Percentiles rank a stretch among this genome's conserved stretches.
These are phyloP conservation scores for Trichoderma lentiforme DNA, from an alignment of 2,329 filamentous ascomycete species.

Conservation along the genomic window DNA sequence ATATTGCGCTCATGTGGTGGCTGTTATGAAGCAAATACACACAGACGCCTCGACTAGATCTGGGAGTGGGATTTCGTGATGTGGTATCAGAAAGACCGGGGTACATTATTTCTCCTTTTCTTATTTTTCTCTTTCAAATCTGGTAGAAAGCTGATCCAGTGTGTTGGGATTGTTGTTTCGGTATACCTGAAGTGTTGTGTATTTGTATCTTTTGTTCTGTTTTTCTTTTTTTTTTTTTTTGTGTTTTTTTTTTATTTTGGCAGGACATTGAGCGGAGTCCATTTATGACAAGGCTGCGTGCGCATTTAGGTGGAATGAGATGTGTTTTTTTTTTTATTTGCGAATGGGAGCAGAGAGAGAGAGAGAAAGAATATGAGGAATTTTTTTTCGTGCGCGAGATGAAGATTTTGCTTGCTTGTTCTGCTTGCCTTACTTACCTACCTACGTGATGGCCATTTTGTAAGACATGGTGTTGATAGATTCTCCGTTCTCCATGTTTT, in stretches of 20 bases:
- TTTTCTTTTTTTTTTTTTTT: background rate
- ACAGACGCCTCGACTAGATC: constrained; percentile 14
- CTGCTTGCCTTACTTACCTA: background rate
- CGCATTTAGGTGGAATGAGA: background rate
- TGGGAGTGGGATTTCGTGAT: constrained; percentile 18
- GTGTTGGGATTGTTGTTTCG: constrained; percentile 16
- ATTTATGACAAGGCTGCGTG: constrained; percentile 6
- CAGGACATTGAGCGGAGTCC: constrained; percentile 14
- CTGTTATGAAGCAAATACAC: constrained; percentile 16
- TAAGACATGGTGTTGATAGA: background rate
- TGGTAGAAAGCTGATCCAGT: constrained; percentile 10
- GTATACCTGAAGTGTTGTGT: constrained; percentile 17
- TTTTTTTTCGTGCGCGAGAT: background rate
- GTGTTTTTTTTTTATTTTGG: constrained; percentile 6
- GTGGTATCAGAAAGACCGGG: constrained; percentile 9
- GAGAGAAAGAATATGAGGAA: background rate
- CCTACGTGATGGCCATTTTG: background rate
- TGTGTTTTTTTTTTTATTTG: background rate
- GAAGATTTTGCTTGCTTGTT: background rate
- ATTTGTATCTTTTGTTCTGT: background rate
- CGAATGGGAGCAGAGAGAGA: background rate
- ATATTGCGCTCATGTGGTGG: constrained; percentile 17
- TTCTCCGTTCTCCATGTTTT: background rate
- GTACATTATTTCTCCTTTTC: background rate
- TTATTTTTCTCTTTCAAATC: background rate